Base-by-base conservation (phyloP, 148 eudicot species). In the Spergularia marina region DNA sequence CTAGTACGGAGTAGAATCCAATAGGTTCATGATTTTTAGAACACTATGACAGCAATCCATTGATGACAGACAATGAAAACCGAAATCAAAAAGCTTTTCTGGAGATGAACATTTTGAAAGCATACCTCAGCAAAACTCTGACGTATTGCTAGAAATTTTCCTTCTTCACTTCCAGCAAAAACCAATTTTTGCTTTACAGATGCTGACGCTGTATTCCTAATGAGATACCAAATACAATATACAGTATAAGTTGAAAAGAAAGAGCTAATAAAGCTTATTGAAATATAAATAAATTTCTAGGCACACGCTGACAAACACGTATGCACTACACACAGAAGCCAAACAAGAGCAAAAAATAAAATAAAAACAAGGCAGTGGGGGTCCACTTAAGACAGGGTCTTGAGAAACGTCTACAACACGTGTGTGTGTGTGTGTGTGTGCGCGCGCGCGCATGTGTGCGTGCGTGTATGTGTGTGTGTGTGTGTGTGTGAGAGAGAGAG, bases 101-200 rank as follows among this genome's bases (percentile, higher is more conserved):
- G 72, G 15, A 23, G 51, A 39, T 49, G 17, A 59, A 58, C 16
- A 25, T n/a, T 41, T 54, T 65, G 72, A 39, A 54, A 66, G 52
- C 80, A 73, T 87, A 92, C 98, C 98, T 95, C 96, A 40, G 89
- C 81, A 83, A 95, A 95, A 87, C 80, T 92, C 84, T 95, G 99
- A 74, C 92, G 91, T 75, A 95, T 81, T 49, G 98, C 98, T 73
- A 91, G 83, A 79, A 92, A 89, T 82, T 95, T 95, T 73, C 99
- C 99, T 82, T 89, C 91, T 84, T 95, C 99, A 82, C 93, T 92
- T 78, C 98, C 99, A 64, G 85, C 92, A 82, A 81, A 95, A 68
- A 91, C 84, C 76, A 95, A 79, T 57, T 86, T 89, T 79, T 95
- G 99, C 83, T 92, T 92, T 78, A 95, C 80, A 10, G 87, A 78